Base-by-base conservation (phyloP, 805 yeast species). In the Candida ficus region DNA sequence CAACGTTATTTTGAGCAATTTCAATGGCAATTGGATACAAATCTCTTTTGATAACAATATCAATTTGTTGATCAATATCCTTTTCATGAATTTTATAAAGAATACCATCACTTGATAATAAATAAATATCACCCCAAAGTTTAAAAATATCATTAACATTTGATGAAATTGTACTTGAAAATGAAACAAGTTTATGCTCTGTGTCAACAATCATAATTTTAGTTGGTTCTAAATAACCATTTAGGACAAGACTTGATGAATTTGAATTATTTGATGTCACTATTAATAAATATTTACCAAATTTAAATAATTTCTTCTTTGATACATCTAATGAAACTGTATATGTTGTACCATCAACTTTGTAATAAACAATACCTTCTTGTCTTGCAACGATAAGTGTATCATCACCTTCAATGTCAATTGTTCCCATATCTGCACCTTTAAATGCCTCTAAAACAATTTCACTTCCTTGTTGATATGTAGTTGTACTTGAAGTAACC, bases 41-140 rank as follows among this genome's bases (percentile, higher is more conserved):
- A 31, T 86, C 84, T 39, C 91, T 69, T 46, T 80, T 83, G 18
- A 80, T 67, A 7, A 88, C 71, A 7, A 80, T 73, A 17, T 80
- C 80, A 10, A 93, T 65, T 53, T 86, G 86, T 38, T 80, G 79
- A n/a, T 73, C 66, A 9, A 83, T 54, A 0, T 80, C 64, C 49
- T 80, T 82, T 53, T 87, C 95, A 32, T 73, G 77, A 13, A 88
- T 60, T 43, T 72, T 73, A 54, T 83, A 80, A 7, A 91, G 62
- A 2, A 83, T 62, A 0, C 96, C 96, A 57, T 89, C 95, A 1
- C 81, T 66, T 3, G 88, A 76, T 12, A 90, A 60, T 8, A 87
- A 62, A 49, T 70, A 80, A 12, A 83, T 53, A 38, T 76, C 78
- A 25, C 66, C 70, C 76, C 83, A 75, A 45, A 76, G 62, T 17